A percentile compares a stretch with the other conserved stretches of the same genome.
These are phyloP conservation scores for Podospora anserina DNA, from an alignment of 495 filamentous ascomycete genomes.

Conservation along the genomic window DNA sequence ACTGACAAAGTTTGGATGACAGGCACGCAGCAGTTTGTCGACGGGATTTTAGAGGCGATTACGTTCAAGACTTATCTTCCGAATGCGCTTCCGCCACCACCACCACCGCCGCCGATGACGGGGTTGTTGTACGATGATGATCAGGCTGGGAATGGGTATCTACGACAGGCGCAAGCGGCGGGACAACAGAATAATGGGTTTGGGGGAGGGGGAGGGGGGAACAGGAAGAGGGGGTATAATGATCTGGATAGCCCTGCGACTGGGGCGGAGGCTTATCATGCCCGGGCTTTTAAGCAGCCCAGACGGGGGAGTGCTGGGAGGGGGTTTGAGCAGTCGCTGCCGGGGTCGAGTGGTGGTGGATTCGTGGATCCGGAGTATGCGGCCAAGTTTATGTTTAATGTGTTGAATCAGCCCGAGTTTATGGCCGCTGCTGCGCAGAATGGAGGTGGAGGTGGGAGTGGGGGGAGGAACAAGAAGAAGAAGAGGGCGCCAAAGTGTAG, in stretches of 20 bases:
- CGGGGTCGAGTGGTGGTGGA: slow-evolving; percentile 2
- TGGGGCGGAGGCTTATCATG: slow-evolving; percentile 23
- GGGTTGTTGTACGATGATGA: slow-evolving; percentile 30
- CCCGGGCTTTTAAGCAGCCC: slow-evolving; percentile 67
- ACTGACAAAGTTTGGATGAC: neutral
- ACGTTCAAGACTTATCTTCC: slow-evolving; percentile 61
- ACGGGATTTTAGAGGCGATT: slow-evolving; percentile 76
- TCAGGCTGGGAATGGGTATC: neutral
- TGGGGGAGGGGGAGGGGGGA: slow-evolving; percentile 15
- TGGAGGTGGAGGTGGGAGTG: slow-evolving; percentile 21
- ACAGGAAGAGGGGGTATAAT: slow-evolving; percentile 32
- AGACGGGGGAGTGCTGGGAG: slow-evolving; percentile 52
- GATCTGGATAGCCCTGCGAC: slow-evolving; percentile 40
- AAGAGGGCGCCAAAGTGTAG: slow-evolving; percentile 61
- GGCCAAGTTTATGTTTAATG: slow-evolving; percentile 58
- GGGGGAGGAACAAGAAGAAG: slow-evolving; percentile 16
- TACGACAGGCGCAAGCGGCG: neutral
- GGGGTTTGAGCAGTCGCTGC: neutral
- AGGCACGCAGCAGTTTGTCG: slow-evolving; percentile 77
- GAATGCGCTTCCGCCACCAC: slow-evolving; percentile 44
- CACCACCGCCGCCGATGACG: slow-evolving; percentile 24
- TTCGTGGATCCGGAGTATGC: slow-evolving; percentile 60
- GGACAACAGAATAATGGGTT: slow-evolving; percentile 15
- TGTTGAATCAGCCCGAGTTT: slow-evolving; percentile 51
- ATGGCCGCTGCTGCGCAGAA: slow-evolving; percentile 28